These are phyloP conservation scores for Amanita jacksonii DNA, from an alignment of 768 basidiomycete species.

Conservation along the genomic window DNA sequence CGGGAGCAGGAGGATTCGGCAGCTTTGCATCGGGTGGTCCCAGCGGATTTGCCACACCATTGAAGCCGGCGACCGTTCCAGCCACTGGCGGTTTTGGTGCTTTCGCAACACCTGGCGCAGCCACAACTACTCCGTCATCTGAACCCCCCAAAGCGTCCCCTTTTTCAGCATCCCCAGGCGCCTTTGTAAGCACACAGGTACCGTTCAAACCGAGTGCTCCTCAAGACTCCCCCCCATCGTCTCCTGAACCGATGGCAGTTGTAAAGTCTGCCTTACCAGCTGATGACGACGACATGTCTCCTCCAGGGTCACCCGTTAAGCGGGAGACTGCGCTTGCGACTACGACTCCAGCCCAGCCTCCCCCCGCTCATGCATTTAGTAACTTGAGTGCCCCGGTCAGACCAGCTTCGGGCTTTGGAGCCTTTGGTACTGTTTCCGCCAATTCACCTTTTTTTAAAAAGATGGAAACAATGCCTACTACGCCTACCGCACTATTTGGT, in stretches of 20 bases:
- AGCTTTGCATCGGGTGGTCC: slow-evolving; percentile 8
- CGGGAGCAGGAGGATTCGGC: slow-evolving; percentile 7
- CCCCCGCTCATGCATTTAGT: slow-evolving; percentile 19
- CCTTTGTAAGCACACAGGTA: neutral
- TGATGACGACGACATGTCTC: slow-evolving; percentile 7
- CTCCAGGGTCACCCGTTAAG: slow-evolving; percentile 11
- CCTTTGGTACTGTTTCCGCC: slow-evolving; percentile 34
- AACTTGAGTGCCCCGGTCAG: slow-evolving; percentile 23
- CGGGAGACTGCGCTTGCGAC: slow-evolving; percentile 4
- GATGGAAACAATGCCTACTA: slow-evolving; percentile 20
- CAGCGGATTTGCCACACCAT: slow-evolving; percentile 10
- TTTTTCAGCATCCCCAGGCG: neutral
- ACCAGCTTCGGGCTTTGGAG: slow-evolving; percentile 36
- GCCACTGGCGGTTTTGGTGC: slow-evolving; percentile 12
- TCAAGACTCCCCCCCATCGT: slow-evolving; percentile 17
- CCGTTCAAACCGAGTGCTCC: slow-evolving; percentile 1
- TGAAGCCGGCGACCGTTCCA: slow-evolving; percentile 6
- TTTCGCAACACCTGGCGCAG: slow-evolving; percentile 13
- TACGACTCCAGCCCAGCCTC: slow-evolving; percentile 6
- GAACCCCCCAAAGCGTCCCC: slow-evolving; percentile 2
- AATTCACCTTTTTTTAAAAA: slow-evolving; percentile 49
- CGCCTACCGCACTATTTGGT: slow-evolving; percentile 29
- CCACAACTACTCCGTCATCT: neutral
- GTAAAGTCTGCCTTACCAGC: slow-evolving; percentile 5
- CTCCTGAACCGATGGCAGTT: slow-evolving; percentile 15